Evolutionary conservation across 2,329 filamentous ascomycete species (phyloP), one percentile per base, ranked within the genome.

Genomic region (Colletotrichum karsti): DNA sequence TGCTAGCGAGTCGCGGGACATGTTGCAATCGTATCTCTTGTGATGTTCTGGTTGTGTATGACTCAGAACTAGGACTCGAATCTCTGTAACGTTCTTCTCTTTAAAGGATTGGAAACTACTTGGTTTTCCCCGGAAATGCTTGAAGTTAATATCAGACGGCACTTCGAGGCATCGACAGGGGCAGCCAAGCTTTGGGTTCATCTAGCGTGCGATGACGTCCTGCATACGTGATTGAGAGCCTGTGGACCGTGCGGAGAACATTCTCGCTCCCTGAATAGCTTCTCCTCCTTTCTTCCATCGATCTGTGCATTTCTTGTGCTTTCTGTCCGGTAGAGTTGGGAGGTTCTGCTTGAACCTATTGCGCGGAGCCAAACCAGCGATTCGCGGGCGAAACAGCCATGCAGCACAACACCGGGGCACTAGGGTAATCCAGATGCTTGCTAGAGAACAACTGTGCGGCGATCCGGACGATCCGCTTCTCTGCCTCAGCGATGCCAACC

Each of bases 1-100:
- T 44, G 78, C 78, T 46, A 81, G 69, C 1, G 76, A 73, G 18
- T 70, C 55, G 54, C 64, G 59, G n/a, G 64, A 68, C 68, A 70
- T 70, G 30, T 13, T 26, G 9, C 9, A 18, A 50, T 10, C 28
- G n/a, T 22, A 5, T 7, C 5, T 7, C 5, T 50, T 12, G 2
- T 3, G 3, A 18, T 3, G 28, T 33, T 50, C n/a, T n/a, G n/a
- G 5, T 3, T 4, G 18, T 13, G 6, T 15, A 15, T 35, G n/a
- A 8, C 1, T 37, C 5, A 26, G 46, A 13, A 12, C n/a, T n/a
- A n/a, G n/a, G n/a, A n/a, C n/a, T n/a, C n/a, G n/a, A n/a, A n/a
- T n/a, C n/a, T n/a, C n/a, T n/a, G n/a, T n/a, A n/a, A n/a, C n/a
- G n/a, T n/a, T n/a, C n/a, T n/a, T n/a, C n/a, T n/a, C n/a, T n/a